These are phyloP conservation scores for Podospora fimiseda DNA, from an alignment of 495 filamentous ascomycete species.

Conservation along the genomic window DNA sequence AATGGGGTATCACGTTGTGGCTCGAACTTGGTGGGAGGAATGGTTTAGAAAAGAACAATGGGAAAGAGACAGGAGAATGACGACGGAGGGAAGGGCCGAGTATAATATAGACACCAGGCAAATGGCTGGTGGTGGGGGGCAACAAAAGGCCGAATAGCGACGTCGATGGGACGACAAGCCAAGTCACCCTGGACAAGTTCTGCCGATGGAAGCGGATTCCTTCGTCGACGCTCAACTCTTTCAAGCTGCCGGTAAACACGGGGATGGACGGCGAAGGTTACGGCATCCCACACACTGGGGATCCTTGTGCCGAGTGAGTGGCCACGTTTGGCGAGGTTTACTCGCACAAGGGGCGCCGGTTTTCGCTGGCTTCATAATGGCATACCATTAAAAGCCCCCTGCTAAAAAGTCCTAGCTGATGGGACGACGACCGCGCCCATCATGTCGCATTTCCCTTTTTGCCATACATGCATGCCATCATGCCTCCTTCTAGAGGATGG, in stretches of 20 bases:
- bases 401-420: constrained; percentile 4
- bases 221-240: constrained; percentile 7
- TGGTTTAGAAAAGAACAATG: constrained; percentile 2
- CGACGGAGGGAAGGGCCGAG: constrained; percentile 6
- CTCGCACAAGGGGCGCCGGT: constrained; percentile 14
- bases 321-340: constrained; percentile 16
- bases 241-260: neutral
- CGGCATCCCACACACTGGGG: constrained; percentile 5
- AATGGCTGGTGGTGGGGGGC: constrained; percentile 6
- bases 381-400: too few relatives aligned
- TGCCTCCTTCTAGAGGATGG: neutral
- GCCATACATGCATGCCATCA: constrained; percentile 3
- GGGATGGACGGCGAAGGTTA: constrained; percentile 9
- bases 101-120: constrained; percentile 13
- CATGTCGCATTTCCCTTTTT: constrained; percentile 6
- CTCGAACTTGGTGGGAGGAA: constrained; percentile 10
- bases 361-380: constrained; percentile 14
- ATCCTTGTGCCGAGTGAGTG: constrained; percentile 14
- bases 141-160: constrained; percentile 1
- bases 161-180: neutral
- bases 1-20: constrained; percentile 10
- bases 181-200: constrained; percentile 8
- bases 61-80: constrained; percentile 1
- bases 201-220: constrained; percentile 4
- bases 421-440: constrained; percentile 7